Evolutionary conservation across 148 eudicot species (phyloP).

Genomic region (Pharnaceum exiguum): DNA sequence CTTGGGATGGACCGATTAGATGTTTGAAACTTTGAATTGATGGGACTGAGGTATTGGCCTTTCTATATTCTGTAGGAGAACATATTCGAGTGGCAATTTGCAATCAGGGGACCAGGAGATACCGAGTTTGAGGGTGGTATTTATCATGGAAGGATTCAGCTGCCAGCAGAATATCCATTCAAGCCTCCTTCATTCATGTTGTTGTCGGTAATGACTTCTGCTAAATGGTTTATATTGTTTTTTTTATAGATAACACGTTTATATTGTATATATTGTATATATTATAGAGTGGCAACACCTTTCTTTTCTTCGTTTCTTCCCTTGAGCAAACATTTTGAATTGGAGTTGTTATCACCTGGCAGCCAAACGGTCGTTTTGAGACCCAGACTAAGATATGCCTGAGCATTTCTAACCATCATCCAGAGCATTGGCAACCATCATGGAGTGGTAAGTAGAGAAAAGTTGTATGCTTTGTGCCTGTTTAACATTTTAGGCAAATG

Average conservation of each 20-base stretch:
- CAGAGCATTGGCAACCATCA: conserved; percentile 99
- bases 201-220: conserved; percentile 57
- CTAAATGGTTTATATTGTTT: background rate
- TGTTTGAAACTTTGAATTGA: background rate
- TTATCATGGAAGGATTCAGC: conserved; percentile 90
- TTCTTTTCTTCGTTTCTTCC: background rate
- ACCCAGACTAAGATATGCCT: conserved; percentile 96
- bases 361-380: conserved; percentile 99
- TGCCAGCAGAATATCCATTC: conserved; percentile 92
- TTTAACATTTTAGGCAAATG: background rate
- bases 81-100: conserved; percentile 98
- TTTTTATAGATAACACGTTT: background rate
- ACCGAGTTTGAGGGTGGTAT: conserved; percentile 97
- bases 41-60: conserved; percentile 1
- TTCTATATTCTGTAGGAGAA: conserved; percentile 54
- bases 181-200: conserved; percentile 96
- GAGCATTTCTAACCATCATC: conserved; percentile 98
- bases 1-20: too few relatives aligned
- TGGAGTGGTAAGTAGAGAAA: conserved; percentile 86
- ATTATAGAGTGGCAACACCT: background rate
- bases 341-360: conserved; percentile 5
- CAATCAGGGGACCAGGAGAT: conserved; percentile 84
- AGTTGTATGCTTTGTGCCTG: background rate
- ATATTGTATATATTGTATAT: too few relatives aligned
- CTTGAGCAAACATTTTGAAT: background rate